Conservation (phyloP, 495 filamentous ascomycete species). For the Tuber borchii region DNA sequence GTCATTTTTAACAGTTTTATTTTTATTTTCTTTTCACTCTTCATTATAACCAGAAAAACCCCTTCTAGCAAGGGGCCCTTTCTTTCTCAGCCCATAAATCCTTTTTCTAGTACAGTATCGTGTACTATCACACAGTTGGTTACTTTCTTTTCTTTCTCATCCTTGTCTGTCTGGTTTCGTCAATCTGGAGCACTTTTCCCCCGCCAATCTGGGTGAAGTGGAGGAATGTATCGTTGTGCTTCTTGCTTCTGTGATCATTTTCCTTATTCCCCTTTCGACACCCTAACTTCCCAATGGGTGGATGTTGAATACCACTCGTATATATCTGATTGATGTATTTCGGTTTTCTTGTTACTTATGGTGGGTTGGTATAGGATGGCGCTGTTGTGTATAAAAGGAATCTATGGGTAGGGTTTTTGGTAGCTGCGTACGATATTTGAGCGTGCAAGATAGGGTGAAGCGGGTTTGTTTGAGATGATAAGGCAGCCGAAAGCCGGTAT, state of each 20-base stretch:
- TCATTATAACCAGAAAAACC: background rate
- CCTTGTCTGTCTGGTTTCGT: background rate
- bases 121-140: background rate
- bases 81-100: background rate
- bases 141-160: constrained; percentile 2
- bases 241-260: background rate
- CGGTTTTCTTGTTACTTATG: background rate
- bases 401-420: background rate
- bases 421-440: background rate
- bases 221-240: background rate
- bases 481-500: no score
- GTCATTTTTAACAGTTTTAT: background rate
- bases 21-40: background rate
- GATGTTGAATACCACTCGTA: background rate
- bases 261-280: background rate
- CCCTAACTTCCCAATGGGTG: background rate
- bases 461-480: background rate
- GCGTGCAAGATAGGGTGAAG: background rate
- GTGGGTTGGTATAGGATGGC: constrained; percentile 2
- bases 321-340: constrained; percentile 7
- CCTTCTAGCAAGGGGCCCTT: background rate
- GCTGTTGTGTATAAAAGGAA: constrained; percentile 5
- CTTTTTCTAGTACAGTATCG: background rate
- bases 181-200: background rate
- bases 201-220: background rate